These are phyloP conservation scores for Phytophthora sp. DNA, from an alignment of 352 stramenopile genomes.

Conservation along the genomic window DNA sequence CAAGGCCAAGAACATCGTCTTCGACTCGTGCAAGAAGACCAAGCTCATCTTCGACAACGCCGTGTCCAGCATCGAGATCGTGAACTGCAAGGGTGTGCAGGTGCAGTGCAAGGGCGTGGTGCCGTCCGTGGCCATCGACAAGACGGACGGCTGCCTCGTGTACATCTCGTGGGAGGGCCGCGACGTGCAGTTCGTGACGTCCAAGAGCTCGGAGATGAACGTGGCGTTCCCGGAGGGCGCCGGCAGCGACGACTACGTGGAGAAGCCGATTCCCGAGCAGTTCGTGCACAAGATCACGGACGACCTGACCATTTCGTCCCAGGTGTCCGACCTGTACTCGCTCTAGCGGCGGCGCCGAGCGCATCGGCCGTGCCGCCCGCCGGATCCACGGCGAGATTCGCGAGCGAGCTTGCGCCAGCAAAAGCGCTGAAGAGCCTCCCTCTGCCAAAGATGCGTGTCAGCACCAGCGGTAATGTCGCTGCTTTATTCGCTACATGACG, in stretches of 20 bases:
- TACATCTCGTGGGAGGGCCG: constrained; percentile 95
- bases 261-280: constrained; percentile 97
- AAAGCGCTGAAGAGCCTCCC: too few species aligned
- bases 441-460: too few species aligned
- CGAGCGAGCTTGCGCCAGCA: too few species aligned
- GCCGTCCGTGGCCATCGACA: constrained; percentile 98
- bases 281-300: constrained; percentile 94
- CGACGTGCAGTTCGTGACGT: constrained; percentile 93
- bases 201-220: constrained; percentile 98
- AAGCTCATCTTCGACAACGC: constrained; percentile 96
- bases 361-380: too few species aligned
- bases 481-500: too few species aligned
- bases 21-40: constrained; percentile 96
- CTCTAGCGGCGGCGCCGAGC: too few species aligned
- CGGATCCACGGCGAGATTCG: too few species aligned
- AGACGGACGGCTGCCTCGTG: constrained; percentile 97
- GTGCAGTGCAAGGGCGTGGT: constrained; percentile 94
- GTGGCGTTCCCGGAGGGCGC: constrained; percentile 92
- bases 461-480: too few species aligned
- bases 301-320: constrained; percentile 86
- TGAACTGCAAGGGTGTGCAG: constrained; percentile 98
- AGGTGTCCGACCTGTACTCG: constrained; percentile 96
- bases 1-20: constrained; percentile 97
- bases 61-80: constrained; percentile 97
- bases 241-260: constrained; percentile 91